Evolutionary conservation across 164 flowering plant species (phyloP).

Genomic region (Aristolochia contorta): DNA sequence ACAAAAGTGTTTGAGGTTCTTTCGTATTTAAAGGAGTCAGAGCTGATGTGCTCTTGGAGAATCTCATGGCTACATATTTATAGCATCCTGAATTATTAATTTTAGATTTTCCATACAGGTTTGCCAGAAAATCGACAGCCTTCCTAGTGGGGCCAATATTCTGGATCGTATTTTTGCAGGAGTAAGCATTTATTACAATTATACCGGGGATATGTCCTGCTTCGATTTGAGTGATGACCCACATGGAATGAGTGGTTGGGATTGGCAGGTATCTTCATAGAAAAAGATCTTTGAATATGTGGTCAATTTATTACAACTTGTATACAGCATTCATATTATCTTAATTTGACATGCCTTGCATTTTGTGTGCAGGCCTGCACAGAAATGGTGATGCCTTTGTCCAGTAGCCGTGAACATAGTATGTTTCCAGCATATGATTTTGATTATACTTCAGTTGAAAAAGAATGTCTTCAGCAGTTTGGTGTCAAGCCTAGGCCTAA

Average conservation of each 20-base stretch:
- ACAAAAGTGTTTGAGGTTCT: no score
- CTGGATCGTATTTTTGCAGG: constrained; percentile 70
- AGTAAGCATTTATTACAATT: constrained; percentile 76
- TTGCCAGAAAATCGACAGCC: constrained; percentile 57
- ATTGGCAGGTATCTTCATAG: constrained; percentile 63
- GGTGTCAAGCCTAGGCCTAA: constrained; percentile 58
- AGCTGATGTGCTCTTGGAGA: no score
- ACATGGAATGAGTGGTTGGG: constrained; percentile 87
- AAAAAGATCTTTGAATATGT: not conserved
- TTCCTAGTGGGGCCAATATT: constrained; percentile 43
- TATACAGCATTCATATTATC: not conserved
- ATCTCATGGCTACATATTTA: not conserved
- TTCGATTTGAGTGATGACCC: constrained; percentile 77
- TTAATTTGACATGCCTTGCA: not conserved
- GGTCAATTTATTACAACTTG: not conserved
- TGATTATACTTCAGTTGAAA: constrained; percentile 40
- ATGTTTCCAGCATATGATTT: constrained; percentile 67
- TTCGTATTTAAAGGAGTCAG: no score
- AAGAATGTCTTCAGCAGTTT: constrained; percentile 38
- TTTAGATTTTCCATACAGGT: constrained; percentile 32
- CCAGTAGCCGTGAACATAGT: constrained; percentile 51
- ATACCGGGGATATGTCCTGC: constrained; percentile 62
- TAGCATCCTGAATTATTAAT: not conserved
- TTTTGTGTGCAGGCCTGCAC: constrained; percentile 61
- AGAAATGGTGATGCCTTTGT: constrained; percentile 93